Evolutionary conservation across 805 yeast species (phyloP), one percentile per base, ranked within the genome.

Genomic region (Cyberlindnera bimundalis): DNA sequence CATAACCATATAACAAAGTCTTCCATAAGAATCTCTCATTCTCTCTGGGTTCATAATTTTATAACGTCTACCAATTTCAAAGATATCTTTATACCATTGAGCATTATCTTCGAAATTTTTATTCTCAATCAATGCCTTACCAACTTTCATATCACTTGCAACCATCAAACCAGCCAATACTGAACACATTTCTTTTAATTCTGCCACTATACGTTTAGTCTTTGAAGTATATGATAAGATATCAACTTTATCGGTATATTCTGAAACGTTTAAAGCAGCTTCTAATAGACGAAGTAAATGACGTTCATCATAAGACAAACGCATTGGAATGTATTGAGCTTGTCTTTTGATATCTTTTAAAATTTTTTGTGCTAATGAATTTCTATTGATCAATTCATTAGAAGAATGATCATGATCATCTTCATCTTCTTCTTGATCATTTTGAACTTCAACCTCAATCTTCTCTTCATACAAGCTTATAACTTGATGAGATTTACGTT

Each of bases 31-130:
- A 53, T 81, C 85, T 46, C 89, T 71, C 85, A 85, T 80, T 52
- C 78, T 72, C 51, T 84, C 89, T 0, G 95, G 95, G 54, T 84
- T 84, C 89, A 84, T 81, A 52, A 85, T 79, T 57, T 84, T 84
- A 64, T 84, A 84, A 32, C 93, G 70, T 52, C 93, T 69, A 18
- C 93, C 93, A 45, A 84, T 77, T 61, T 84, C 93, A 58, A 84
- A 84, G 7, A 84, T 66, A 30, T 62, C 64, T 55, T 84, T 72
- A 59, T 78, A 84, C 89, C 90, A 85, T 25, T 74, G 78, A 4
- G 84, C 80, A 58, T 84, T 81, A 44, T 79, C 80, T 32, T 73
- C 68, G 51, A 83, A 84, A 50, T 81, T 80, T 55, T 79, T 81
- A 56, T 80, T 74, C 42, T 80, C 77, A 33, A 83, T 70, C 46